Conservation (phyloP, 352 stramenopile genomes). For the Phytophthora colocasiae region DNA sequence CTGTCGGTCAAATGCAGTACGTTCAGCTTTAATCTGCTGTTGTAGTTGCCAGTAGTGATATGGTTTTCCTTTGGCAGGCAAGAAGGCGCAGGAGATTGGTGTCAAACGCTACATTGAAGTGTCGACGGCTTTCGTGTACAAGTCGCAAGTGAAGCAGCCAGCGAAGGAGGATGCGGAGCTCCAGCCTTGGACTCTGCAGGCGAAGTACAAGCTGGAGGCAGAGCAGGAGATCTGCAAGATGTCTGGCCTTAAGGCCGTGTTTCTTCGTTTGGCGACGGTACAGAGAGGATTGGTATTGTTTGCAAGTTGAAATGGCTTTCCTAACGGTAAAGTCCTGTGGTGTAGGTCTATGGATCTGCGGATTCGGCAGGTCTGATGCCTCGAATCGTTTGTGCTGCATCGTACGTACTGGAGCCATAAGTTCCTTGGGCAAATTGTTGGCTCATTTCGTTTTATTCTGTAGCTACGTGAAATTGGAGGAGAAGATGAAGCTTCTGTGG, state of each 20-base stretch:
- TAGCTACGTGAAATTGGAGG: constrained; percentile 84
- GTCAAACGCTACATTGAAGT: constrained; percentile 88
- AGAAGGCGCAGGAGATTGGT: constrained; percentile 67
- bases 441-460: background rate
- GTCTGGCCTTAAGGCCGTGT: constrained; percentile 63
- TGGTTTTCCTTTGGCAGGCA: constrained; percentile 37
- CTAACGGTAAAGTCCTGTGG: constrained; percentile 1
- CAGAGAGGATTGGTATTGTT: constrained; percentile 1
- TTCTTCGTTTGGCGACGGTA: constrained; percentile 82
- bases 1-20: constrained; percentile 85
- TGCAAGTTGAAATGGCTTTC: background rate
- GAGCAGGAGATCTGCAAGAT: constrained; percentile 78
- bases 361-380: constrained; percentile 88
- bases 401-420: constrained; percentile 47
- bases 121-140: constrained; percentile 91
- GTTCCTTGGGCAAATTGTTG: background rate
- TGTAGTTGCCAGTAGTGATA: background rate
- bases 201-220: constrained; percentile 88
- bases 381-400: constrained; percentile 82
- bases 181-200: constrained; percentile 85
- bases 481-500: constrained; percentile 92
- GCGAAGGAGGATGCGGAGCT: constrained; percentile 69
- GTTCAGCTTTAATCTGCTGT: constrained; percentile 10
- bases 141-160: constrained; percentile 78
- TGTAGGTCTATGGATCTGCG: constrained; percentile 79